Conservation (phyloP, 2,329 filamentous ascomycete genomes). For the Myriosclerotinia duriaeana region DNA sequence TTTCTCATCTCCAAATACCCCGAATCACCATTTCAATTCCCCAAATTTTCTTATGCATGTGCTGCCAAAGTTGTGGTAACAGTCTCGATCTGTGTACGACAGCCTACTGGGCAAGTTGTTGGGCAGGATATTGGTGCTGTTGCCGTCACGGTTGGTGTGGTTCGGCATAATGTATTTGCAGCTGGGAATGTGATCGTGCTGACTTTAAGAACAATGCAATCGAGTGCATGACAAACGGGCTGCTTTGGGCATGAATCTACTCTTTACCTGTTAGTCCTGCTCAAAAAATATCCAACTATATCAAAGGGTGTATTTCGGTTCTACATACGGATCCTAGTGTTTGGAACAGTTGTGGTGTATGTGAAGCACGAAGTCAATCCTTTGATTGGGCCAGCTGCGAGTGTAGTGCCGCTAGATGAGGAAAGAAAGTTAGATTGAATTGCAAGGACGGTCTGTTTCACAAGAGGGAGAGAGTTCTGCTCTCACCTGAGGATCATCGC, state of each 20-base stretch:
- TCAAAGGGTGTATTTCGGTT: neutral
- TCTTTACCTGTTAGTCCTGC: neutral
- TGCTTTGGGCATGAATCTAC: constrained; percentile 27
- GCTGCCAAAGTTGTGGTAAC: constrained; percentile 24
- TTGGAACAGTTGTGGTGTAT: constrained; percentile 12
- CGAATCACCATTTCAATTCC: neutral
- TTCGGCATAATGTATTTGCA: constrained; percentile 26
- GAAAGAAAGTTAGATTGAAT: neutral
- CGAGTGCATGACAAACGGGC: constrained; percentile 23
- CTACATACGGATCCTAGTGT: constrained; percentile 8
- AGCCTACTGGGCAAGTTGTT: constrained; percentile 28
- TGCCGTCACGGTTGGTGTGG: constrained; percentile 31
- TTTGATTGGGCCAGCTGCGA: constrained; percentile 23
- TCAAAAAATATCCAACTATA: neutral
- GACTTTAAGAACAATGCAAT: constrained; percentile 26
- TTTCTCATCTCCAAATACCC: neutral
- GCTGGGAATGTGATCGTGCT: constrained; percentile 27
- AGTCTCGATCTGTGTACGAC: constrained; percentile 24
- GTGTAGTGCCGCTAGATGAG: constrained; percentile 18
- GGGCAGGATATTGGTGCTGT: constrained; percentile 26
- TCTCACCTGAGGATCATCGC: constrained; percentile 2
- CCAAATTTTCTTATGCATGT: neutral
- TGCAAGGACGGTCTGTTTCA: neutral
- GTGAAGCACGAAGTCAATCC: constrained; percentile 26
- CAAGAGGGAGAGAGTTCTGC: accelerated